Evolutionary conservation across 148 eudicot genomes (phyloP), one percentile per base, ranked within the genome.

Genomic region (Simmondsia chinensis): DNA sequence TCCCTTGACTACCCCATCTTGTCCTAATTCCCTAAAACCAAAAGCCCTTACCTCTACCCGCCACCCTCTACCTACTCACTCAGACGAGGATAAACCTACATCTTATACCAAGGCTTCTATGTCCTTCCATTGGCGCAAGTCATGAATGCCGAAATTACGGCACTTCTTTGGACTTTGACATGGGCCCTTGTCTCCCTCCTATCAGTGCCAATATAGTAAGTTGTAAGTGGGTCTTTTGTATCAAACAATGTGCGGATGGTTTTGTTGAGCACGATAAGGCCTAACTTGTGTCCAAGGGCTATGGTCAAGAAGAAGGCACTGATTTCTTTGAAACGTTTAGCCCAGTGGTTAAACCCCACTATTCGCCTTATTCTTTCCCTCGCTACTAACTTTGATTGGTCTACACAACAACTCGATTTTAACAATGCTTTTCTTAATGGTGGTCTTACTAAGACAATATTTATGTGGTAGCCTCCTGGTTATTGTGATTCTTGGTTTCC

Each of bases 291-390:
- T n/a, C n/a, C n/a, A n/a, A n/a, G n/a, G n/a, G n/a, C n/a, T n/a
- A n/a, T n/a, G n/a, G n/a, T n/a, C n/a, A n/a, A n/a, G n/a, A n/a
- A 0, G 22, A 14, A 5, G 19, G 48, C 1, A 4, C 26, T 15
- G 30, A 23, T 6, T 44, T 9, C 32, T 8, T 19, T 27, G 33
- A 46, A 11, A 29, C 36, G 36, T 46, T 46, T 9, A 46, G 51
- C 6, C 51, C 15, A 2, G 35, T 28, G 2, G 52, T 33, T 7
- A 47, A 47, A 18, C 52, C 39, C 38, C 9, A 47, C 39, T 2
- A 47, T 47, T 13, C 14, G 25, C 3, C 35, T 30, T 9, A 19
- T 47, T 4, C 25, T 30, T 1, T 47, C 23, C 13, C 6, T 47
- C 0, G 16, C 14, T 1, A 12, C 9, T 1, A 17, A 7, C 14